A percentile compares a stretch with the other conserved stretches of the same genome.
Evolutionary conservation across 2,329 filamentous ascomycete genomes (phyloP).

Genomic region (Rhytidhysteron rufulum): DNA sequence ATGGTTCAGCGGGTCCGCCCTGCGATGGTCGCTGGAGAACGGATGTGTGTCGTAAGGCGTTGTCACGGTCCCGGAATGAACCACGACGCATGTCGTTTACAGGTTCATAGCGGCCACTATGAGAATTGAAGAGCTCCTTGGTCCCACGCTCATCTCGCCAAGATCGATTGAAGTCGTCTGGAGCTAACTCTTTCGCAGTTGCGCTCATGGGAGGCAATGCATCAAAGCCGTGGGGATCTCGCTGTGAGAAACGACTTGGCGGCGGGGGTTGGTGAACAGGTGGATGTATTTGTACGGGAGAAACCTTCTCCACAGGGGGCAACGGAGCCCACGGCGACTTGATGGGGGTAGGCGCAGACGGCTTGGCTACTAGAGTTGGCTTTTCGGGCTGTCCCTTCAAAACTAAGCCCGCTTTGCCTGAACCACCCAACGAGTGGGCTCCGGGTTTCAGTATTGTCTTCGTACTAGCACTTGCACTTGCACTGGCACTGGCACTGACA

Average conservation of each 20-base stretch:
- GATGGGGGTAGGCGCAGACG: constrained; percentile 63
- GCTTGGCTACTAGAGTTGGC: constrained; percentile 69
- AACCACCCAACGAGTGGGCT: constrained; percentile 27
- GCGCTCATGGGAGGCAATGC: constrained; percentile 48
- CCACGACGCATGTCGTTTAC: constrained; percentile 71
- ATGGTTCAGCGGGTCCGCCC: constrained; percentile 72
- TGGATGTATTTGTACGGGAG: constrained; percentile 63
- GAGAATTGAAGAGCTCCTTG: constrained; percentile 88
- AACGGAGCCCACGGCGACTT: constrained; percentile 92
- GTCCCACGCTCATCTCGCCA: constrained; percentile 72
- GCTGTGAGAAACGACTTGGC: constrained; percentile 47
- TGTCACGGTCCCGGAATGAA: constrained; percentile 63
- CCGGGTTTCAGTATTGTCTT: constrained; percentile 51
- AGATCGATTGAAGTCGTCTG: constrained; percentile 86
- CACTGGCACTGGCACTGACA: constrained; percentile 30
- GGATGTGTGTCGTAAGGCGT: constrained; percentile 69
- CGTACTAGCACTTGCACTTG: too few relatives aligned
- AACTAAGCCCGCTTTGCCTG: constrained; percentile 52
- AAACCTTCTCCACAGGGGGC: constrained; percentile 77
- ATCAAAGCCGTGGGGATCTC: constrained; percentile 57
- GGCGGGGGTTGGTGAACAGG: constrained; percentile 39
- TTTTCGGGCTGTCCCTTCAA: constrained; percentile 67
- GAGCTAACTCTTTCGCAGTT: constrained; percentile 77
- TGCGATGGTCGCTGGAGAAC: constrained; percentile 71
- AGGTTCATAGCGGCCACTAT: constrained; percentile 88